Evolutionary conservation across 345 rosid genomes (phyloP).

Genomic region (Acer yangbiense): DNA sequence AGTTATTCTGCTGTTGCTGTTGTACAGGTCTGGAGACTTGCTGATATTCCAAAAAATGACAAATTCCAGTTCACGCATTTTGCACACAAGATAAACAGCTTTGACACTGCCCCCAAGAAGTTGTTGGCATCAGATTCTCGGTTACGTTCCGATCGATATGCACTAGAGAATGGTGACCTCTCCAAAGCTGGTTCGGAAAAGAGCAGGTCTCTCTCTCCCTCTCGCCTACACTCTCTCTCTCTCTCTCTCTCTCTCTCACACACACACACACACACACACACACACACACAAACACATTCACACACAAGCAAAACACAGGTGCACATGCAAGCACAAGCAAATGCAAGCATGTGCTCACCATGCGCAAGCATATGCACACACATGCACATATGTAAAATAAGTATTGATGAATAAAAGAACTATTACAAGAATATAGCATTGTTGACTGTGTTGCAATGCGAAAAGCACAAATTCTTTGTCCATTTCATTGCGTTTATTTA

Average conservation of each 20-base stretch:
- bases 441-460: background rate
- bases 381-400: too few relatives aligned
- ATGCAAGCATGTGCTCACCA: too few relatives aligned
- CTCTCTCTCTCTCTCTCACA: too few relatives aligned
- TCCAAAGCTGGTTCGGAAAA: conserved; percentile 73
- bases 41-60: conserved; percentile 72
- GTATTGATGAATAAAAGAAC: background rate
- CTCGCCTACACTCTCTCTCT: too few relatives aligned
- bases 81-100: conserved; percentile 90
- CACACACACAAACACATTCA: too few relatives aligned
- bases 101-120: conserved; percentile 81
- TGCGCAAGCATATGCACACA: background rate
- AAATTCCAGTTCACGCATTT: conserved; percentile 75
- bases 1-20: background rate
- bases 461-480: background rate
- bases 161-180: conserved; percentile 76
- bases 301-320: background rate
- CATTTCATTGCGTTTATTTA: background rate
- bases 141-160: conserved; percentile 79
- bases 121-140: conserved; percentile 84
- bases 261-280: too few relatives aligned
- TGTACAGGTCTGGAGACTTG: conserved; percentile 72
- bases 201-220: conserved; percentile 52
- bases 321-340: background rate
- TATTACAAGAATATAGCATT: background rate